Evolutionary conservation across 176 grass and related monocot genomes (phyloP), one percentile per base, ranked within the genome.

Genomic region (Phoenix dactylifera): DNA sequence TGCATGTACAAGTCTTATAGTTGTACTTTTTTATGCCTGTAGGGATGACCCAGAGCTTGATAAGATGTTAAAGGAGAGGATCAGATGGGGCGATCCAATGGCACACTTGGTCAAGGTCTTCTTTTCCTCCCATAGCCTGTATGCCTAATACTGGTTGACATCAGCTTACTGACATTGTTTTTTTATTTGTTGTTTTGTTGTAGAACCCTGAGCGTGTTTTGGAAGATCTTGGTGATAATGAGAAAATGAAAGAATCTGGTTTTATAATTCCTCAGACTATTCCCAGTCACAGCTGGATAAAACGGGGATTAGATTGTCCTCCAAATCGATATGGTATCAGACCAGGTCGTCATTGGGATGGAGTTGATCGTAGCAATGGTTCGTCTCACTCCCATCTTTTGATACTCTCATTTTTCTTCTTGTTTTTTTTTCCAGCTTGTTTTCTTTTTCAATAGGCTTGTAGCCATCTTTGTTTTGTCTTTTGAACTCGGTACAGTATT

Each of bases 51-150:
- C 83, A 39, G 92, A 97, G 69, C 83, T 97, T 59, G 92, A 97
- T 52, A 58, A 53, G 44, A 85, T 91, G 81, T 72, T 97, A 7
- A 97, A 97, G 56, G 83, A 88, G 24, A 82, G 76, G 70, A 35
- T 97, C 55, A 58, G 87, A 77, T 97, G 92, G 92, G 92, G 87
- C 28, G 87, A 97, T 85, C 92, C 92, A 59, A 91, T 97, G 92
- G 87, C 87, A 62, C 92, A 97, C 77, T 70, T 97, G 54, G 92
- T 85, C 52, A 88, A 88, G 84, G 87, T 97, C 88, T 57, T 25
- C 18, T 44, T 44, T 44, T 44, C 10, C 10, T 3, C 35, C 35
- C 1, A 14, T 44, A 44, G 2, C 5, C 3, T 44, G 35, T 10
- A 6, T 6, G 1, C 35, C 6, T 12, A 10, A 12, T 44, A 12